Conservation (phyloP, 441 rosid genomes). For the Rhodomyrtus psidioides region DNA sequence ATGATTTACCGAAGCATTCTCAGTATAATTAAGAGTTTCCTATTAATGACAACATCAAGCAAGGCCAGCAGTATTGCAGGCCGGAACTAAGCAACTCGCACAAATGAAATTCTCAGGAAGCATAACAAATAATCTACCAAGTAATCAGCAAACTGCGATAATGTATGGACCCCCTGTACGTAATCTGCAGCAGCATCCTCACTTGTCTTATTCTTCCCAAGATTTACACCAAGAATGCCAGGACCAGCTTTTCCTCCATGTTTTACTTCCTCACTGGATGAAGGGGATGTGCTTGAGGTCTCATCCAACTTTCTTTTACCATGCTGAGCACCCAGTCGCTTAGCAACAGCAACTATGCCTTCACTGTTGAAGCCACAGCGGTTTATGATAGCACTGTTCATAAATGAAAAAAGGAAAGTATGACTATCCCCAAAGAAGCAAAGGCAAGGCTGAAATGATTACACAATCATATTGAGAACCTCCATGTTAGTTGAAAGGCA, state of each 20-base stretch:
- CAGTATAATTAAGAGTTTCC: neutral
- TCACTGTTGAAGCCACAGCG: slow-evolving; percentile 96
- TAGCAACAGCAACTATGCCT: slow-evolving; percentile 93
- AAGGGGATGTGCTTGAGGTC: slow-evolving; percentile 58
- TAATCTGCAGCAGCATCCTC: slow-evolving; percentile 93
- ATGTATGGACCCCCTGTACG: slow-evolving; percentile 95
- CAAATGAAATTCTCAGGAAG: neutral
- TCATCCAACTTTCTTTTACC: slow-evolving; percentile 90
- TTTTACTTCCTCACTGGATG: slow-evolving; percentile 45
- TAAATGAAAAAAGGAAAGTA: neutral
- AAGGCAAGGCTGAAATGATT: neutral
- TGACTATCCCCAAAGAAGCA: neutral
- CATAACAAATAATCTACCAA: slow-evolving; percentile 37
- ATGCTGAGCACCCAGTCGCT: slow-evolving; percentile 94
- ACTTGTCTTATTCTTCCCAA: slow-evolving; percentile 94
- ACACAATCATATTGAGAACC: neutral
- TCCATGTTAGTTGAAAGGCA: neutral
- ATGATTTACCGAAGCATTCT: neutral
- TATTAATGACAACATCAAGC: neutral
- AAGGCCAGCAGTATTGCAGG: neutral
- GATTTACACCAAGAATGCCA: slow-evolving; percentile 96
- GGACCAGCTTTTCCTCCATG: slow-evolving; percentile 98
- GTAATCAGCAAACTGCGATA: slow-evolving; percentile 97
- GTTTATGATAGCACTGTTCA: slow-evolving; percentile 82
- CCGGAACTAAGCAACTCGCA: neutral